Percentiles rank a stretch among this genome's conserved stretches.
These are phyloP conservation scores for Pleomassaria siparia DNA, from an alignment of 2,329 filamentous ascomycete species.

Conservation along the genomic window DNA sequence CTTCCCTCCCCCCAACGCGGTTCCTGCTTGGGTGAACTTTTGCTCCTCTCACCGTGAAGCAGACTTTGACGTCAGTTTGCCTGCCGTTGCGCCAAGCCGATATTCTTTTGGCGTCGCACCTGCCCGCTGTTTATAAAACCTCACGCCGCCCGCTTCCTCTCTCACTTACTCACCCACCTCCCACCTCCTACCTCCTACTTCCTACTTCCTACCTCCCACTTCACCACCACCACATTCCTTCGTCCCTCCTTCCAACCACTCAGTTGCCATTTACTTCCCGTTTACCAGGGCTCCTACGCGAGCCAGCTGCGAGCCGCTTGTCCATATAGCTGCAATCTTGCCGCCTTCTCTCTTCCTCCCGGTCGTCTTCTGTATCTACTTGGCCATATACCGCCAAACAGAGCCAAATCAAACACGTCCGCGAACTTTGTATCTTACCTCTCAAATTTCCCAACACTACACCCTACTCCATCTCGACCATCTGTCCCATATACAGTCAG, in stretches of 20 bases:
- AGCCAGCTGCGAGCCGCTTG: slow-evolving; percentile 13
- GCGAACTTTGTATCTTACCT: slow-evolving; percentile 35
- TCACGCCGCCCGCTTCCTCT: background rate
- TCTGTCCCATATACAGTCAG: slow-evolving; percentile 33
- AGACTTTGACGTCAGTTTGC: background rate
- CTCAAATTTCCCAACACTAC: slow-evolving; percentile 32
- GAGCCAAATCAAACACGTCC: slow-evolving; percentile 13
- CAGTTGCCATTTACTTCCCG: slow-evolving; percentile 13
- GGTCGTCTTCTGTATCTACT: slow-evolving; percentile 36
- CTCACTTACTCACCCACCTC: background rate
- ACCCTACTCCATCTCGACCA: slow-evolving; percentile 31
- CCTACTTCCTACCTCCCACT: background rate
- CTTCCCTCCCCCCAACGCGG: no score
- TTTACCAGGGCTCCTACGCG: slow-evolving; percentile 3
- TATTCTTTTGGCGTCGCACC: no score
- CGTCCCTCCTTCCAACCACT: slow-evolving; percentile 10
- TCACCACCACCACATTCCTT: background rate
- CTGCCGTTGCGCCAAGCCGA: background rate
- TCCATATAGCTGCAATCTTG: slow-evolving; percentile 20
- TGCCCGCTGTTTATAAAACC: background rate
- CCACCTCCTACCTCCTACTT: background rate
- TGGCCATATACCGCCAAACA: slow-evolving; percentile 39
- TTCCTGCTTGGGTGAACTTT: no score
- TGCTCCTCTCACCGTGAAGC: background rate
- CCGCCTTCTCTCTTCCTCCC: slow-evolving; percentile 23